Percentiles rank a stretch among this genome's conserved stretches.
phyloP scores from a whole-genome alignment of 495 filamentous ascomycete species.

The Penicillium samsonianum region DNA sequence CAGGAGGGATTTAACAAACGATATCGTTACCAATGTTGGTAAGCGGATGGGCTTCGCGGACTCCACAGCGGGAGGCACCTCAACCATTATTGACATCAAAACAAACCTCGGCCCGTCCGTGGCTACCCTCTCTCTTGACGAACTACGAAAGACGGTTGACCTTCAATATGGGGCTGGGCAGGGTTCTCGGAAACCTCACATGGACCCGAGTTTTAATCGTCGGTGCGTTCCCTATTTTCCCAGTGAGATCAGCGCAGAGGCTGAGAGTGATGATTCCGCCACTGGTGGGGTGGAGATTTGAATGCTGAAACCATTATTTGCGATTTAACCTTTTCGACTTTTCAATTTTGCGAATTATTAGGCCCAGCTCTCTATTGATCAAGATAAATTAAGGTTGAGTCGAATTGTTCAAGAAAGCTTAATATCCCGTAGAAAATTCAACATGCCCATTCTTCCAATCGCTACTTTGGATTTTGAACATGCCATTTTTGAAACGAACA shows the following conservation, averaged over 20 bases:
- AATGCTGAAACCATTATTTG: too few species aligned
- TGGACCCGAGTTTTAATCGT: background rate
- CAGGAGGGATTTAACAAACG: constrained; percentile 8
- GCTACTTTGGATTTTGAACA: too few species aligned
- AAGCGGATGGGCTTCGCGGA: constrained; percentile 7
- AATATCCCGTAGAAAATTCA: too few species aligned
- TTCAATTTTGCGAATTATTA: too few species aligned
- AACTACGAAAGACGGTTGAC: constrained; percentile 3
- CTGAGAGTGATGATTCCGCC: constrained; percentile 9
- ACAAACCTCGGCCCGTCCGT: constrained; percentile 1
- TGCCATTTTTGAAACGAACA: too few species aligned
- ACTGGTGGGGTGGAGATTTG: constrained; percentile 2
- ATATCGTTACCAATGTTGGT: constrained; percentile 7
- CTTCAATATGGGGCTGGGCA: background rate
- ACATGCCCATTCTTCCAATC: too few species aligned
- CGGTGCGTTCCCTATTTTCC: background rate
- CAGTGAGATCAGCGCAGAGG: constrained; percentile 1
- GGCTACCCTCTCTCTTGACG: constrained; percentile 3
- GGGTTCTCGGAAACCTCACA: background rate
- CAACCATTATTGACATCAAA: constrained; percentile 8
- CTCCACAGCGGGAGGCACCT: constrained; percentile 4
- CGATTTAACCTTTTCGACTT: too few species aligned
- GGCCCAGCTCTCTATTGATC: too few species aligned
- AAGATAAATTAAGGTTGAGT: too few species aligned
- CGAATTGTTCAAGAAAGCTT: too few species aligned